Percentiles rank a stretch among this genome's conserved stretches.
phyloP scores from a whole-genome alignment of 1,139 yeast species.

The Scheffersomyces lignicola region DNA sequence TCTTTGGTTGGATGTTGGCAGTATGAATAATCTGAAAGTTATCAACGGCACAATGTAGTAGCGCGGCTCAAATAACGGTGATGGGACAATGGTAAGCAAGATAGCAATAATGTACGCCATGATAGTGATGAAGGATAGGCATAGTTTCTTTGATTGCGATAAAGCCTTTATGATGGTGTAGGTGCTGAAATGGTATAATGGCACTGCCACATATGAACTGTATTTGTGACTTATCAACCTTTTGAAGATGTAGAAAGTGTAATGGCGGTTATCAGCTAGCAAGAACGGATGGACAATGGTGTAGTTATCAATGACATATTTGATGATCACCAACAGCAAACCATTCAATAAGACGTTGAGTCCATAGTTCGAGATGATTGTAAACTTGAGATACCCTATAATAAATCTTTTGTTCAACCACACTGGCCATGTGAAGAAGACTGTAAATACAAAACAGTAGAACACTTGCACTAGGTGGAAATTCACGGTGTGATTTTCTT shows the following conservation, averaged over 20 bases:
- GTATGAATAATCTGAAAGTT: slow-evolving; percentile 64
- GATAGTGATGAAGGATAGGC: slow-evolving; percentile 33
- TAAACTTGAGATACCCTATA: slow-evolving; percentile 32
- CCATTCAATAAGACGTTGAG: slow-evolving; percentile 17
- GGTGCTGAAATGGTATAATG: slow-evolving; percentile 70
- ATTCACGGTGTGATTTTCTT: slow-evolving; percentile 73
- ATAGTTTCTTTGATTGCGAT: slow-evolving; percentile 13
- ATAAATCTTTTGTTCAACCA: slow-evolving; percentile 53
- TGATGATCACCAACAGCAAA: slow-evolving; percentile 33
- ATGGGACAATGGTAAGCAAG: slow-evolving; percentile 68
- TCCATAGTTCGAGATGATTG: slow-evolving; percentile 21
- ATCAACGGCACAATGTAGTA: slow-evolving; percentile 83
- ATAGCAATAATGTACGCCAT: slow-evolving; percentile 54
- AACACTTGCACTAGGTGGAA: slow-evolving; percentile 79
- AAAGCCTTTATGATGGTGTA: slow-evolving; percentile 42
- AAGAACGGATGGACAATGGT: slow-evolving; percentile 87
- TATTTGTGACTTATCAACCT: slow-evolving; percentile 50
- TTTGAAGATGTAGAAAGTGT: slow-evolving; percentile 81
- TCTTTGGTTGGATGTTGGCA: slow-evolving; percentile 41
- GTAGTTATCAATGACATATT: slow-evolving; percentile 51
- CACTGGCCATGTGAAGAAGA: slow-evolving; percentile 66
- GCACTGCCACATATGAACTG: slow-evolving; percentile 50
- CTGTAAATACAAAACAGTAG: slow-evolving; percentile 68
- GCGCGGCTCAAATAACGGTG: slow-evolving; percentile 92
- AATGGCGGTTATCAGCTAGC: slow-evolving; percentile 92